Conservation (phyloP, 2,329 filamentous ascomycete species). For the Colletotrichum sp. region DNA sequence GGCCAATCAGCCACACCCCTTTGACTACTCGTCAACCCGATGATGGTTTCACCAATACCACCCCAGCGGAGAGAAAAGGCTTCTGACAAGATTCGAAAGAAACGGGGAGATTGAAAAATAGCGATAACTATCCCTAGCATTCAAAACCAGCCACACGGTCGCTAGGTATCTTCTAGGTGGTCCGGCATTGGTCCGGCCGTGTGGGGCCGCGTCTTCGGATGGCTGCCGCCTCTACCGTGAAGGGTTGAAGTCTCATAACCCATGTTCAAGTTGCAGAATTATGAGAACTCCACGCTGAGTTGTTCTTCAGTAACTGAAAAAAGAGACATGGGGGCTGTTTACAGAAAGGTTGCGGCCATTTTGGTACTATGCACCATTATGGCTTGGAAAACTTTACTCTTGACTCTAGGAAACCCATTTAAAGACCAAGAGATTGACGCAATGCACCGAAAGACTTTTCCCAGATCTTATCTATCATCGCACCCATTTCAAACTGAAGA, state of each 20-base stretch:
- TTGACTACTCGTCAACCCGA: background rate
- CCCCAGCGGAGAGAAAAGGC: background rate
- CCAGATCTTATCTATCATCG: background rate
- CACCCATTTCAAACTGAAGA: background rate
- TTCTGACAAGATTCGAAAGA: background rate
- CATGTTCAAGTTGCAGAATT: background rate
- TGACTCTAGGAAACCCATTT: background rate
- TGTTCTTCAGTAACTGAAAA: background rate
- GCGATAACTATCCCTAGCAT: rapidly evolving
- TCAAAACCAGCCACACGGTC: background rate
- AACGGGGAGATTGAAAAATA: background rate
- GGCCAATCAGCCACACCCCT: slow-evolving; percentile 7
- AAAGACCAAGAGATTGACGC: background rate
- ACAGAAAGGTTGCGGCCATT: background rate
- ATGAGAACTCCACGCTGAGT: background rate
- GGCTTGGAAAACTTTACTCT: background rate
- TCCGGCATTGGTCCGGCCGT: background rate
- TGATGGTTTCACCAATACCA: background rate
- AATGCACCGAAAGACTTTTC: background rate
- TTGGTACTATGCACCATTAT: background rate
- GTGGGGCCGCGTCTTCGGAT: background rate
- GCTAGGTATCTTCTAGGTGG: background rate
- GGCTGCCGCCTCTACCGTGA: background rate
- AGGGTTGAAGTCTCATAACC: background rate
- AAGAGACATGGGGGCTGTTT: background rate